phyloP scores from a whole-genome alignment of 176 grass and related monocot species.

The Phoenix dactylifera region DNA sequence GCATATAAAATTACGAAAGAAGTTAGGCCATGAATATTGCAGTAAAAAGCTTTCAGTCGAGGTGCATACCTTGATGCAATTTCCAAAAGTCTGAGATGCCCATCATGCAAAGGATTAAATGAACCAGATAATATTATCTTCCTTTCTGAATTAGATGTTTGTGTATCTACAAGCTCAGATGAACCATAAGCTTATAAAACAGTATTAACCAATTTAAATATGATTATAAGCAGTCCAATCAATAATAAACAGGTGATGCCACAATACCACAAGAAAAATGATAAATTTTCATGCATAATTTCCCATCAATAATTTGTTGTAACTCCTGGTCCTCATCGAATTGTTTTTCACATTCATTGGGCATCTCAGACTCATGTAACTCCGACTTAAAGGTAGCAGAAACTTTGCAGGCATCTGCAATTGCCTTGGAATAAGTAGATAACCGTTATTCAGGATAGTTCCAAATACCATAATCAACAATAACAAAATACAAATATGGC shows the following conservation, averaged over 20 bases:
- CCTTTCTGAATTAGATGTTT: constrained; percentile 37
- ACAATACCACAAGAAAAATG: constrained; percentile 41
- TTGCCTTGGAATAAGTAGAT: constrained; percentile 44
- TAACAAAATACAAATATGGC: not conserved
- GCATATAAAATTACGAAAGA: no score
- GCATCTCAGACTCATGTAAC: constrained; percentile 57
- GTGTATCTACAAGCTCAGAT: constrained; percentile 25
- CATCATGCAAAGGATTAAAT: constrained; percentile 99
- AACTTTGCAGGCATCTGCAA: constrained; percentile 65
- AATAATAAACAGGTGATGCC: not conserved
- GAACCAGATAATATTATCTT: constrained; percentile 90
- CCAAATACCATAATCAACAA: not conserved
- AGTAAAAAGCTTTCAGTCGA: not conserved
- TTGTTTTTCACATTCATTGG: constrained; percentile 43
- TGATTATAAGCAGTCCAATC: no score
- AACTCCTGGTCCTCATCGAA: constrained; percentile 79
- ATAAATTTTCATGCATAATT: constrained; percentile 79
- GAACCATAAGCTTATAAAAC: constrained; percentile 17
- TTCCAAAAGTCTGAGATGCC: constrained; percentile 73
- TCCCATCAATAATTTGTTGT: constrained; percentile 85
- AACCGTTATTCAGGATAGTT: constrained; percentile 12
- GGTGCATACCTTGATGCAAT: constrained; percentile 57
- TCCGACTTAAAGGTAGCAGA: constrained; percentile 48
- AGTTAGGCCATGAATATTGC: not conserved
- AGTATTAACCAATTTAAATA: no score